Evolutionary conservation across 2,329 filamentous ascomycete species (phyloP).

Genomic region (Fusarium chaquense): DNA sequence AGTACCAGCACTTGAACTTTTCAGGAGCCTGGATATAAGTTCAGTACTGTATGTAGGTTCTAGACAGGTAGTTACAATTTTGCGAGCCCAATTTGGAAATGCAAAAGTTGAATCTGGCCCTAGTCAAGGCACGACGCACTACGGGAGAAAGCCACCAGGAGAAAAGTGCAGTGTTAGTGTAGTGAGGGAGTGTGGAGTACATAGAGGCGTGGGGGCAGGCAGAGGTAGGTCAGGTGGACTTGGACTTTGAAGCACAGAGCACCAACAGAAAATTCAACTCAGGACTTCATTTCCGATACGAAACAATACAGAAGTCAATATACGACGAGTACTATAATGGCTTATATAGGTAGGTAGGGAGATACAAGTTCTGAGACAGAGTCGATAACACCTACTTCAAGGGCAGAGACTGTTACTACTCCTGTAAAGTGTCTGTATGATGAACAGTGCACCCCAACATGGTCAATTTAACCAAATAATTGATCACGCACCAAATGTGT

Average conservation of each 20-base stretch:
- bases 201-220: conserved; percentile 31
- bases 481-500: not conserved
- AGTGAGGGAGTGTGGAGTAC: conserved; percentile 26
- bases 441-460: not conserved
- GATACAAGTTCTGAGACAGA: not conserved
- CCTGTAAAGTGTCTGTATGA: not conserved
- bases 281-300: conserved; percentile 10
- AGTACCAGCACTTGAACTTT: not conserved
- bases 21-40: not conserved
- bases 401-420: not conserved
- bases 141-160: conserved; percentile 6
- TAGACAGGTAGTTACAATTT: not conserved
- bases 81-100: not conserved
- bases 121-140: conserved; percentile 23
- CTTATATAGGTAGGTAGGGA: not conserved
- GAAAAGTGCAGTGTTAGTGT: conserved; percentile 30
- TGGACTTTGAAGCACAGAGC: conserved; percentile 20
- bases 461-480: not conserved
- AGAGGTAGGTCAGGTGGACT: conserved; percentile 38
- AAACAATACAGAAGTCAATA: not conserved
- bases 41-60: not conserved
- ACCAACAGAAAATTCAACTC: conserved; percentile 23
- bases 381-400: not conserved
- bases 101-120: not conserved
- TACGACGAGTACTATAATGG: not conserved